Evolutionary conservation across 345 rosid genomes (phyloP).

Genomic region (Ceriops zippeliana): DNA sequence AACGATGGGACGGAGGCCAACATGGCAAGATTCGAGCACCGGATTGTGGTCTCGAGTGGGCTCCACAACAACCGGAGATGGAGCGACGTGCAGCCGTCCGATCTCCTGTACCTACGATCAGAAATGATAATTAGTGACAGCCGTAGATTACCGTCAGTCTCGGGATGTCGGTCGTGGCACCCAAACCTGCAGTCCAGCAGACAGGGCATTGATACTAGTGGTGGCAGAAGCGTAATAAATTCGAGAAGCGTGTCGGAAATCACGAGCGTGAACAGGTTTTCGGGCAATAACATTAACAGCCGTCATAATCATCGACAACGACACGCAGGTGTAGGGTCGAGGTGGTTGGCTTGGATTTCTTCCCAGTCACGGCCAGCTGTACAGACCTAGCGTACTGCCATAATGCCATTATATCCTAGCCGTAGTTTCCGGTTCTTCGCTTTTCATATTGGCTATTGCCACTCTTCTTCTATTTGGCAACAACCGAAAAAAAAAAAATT

Average conservation of each 20-base stretch:
- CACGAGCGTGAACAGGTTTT: constrained; percentile 58
- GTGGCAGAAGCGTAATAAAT: constrained; percentile 56
- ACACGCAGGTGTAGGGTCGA: constrained; percentile 46
- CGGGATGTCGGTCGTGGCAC: constrained; percentile 11
- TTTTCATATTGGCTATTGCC: too few species aligned
- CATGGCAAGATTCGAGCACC: constrained; percentile 52
- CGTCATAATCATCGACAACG: constrained; percentile 25
- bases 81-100: constrained; percentile 81
- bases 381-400: too few species aligned
- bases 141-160: constrained; percentile 27
- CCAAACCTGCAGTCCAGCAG: constrained; percentile 5
- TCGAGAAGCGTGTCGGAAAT: constrained; percentile 78
- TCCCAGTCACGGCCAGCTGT: too few species aligned
- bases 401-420: too few species aligned
- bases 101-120: constrained; percentile 62
- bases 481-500: too few species aligned
- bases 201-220: not conserved
- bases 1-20: constrained; percentile 4
- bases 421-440: too few species aligned
- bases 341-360: constrained; percentile 24
- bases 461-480: too few species aligned
- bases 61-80: constrained; percentile 39
- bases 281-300: constrained; percentile 26
- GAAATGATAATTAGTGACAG: constrained; percentile 63
- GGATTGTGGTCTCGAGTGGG: constrained; percentile 54